phyloP scores from a whole-genome alignment of 2,329 filamentous ascomycete species.

The Cercospora sp. region DNA sequence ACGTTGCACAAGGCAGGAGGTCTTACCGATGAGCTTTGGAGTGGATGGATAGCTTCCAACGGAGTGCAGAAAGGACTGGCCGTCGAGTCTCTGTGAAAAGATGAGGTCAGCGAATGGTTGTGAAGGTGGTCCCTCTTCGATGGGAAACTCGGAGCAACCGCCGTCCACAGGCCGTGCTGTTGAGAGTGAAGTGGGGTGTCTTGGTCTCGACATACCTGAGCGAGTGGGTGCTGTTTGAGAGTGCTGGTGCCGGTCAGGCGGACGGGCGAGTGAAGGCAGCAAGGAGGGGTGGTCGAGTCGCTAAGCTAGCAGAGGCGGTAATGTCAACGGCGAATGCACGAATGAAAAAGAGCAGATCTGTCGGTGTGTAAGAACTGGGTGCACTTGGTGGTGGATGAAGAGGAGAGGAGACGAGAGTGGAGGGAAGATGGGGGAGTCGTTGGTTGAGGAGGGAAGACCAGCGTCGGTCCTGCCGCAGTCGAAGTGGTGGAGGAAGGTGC shows the following conservation, averaged over 20 bases:
- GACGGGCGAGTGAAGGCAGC: constrained; percentile 32
- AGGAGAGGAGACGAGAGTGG: constrained; percentile 28
- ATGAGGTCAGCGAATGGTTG: constrained; percentile 17
- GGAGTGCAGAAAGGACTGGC: constrained; percentile 19
- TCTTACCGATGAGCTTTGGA: constrained; percentile 31
- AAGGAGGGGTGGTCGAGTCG: constrained; percentile 40
- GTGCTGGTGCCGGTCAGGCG: constrained; percentile 18
- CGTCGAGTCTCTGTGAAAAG: constrained; percentile 15
- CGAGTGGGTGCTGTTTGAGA: constrained; percentile 97
- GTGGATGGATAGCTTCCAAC: constrained; percentile 32
- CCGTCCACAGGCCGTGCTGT: background rate
- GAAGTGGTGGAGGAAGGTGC: constrained; percentile 25
- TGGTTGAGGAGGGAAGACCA: constrained; percentile 5
- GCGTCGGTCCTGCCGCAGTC: constrained; percentile 8
- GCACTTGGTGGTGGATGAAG: constrained; percentile 30
- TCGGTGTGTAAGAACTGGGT: constrained; percentile 32
- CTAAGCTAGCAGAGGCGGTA: constrained; percentile 38
- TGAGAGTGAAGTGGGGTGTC: constrained; percentile 61
- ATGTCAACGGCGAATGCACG: constrained; percentile 39
- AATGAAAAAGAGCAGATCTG: constrained; percentile 38
- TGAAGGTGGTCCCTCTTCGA: constrained; percentile 4
- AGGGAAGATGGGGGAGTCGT: constrained; percentile 16
- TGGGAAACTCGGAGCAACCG: constrained; percentile 5
- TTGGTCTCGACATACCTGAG: constrained; percentile 99
- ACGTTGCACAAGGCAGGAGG: constrained; percentile 18